These are phyloP conservation scores for Dichotomopilus funicola DNA, from an alignment of 2,329 filamentous ascomycete species.

Conservation along the genomic window DNA sequence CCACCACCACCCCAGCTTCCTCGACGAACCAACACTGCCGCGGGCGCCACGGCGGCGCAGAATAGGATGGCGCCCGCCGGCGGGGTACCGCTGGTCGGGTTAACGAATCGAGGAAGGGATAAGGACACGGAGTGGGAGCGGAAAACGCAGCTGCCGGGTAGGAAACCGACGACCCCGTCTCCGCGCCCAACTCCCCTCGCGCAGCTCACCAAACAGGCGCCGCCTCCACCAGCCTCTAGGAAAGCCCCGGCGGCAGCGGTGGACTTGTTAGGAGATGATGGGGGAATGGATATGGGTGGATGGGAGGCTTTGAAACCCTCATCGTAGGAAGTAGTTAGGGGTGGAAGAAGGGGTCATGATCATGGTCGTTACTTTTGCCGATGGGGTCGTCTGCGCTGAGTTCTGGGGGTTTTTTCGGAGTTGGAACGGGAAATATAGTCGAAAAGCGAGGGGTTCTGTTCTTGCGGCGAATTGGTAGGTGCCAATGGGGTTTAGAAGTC, in stretches of 20 bases:
- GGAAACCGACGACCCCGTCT: conserved; percentile 19
- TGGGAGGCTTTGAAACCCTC: conserved; percentile 53
- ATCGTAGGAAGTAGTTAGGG: conserved; percentile 1
- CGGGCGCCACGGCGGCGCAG: conserved; percentile 13
- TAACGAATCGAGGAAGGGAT: neutral
- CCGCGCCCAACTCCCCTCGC: conserved; percentile 9
- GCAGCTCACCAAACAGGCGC: conserved; percentile 20
- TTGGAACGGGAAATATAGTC: neutral
- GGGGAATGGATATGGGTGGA: conserved; percentile 39
- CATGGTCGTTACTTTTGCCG: neutral
- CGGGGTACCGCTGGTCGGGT: conserved; percentile 20
- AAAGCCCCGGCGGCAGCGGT: conserved; percentile 29
- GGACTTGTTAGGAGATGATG: conserved; percentile 42
- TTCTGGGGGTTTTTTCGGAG: neutral
- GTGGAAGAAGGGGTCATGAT: neutral
- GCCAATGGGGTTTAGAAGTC: too few species aligned
- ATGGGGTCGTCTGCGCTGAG: neutral
- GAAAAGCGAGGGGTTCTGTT: too few species aligned
- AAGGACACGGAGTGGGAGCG: conserved; percentile 9
- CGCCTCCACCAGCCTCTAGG: conserved; percentile 27
- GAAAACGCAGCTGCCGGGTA: conserved; percentile 19
- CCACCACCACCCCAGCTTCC: conserved; percentile 16
- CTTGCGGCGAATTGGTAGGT: too few species aligned
- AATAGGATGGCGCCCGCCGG: conserved; percentile 18
- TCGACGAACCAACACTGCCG: conserved; percentile 22